Conservation (phyloP, 352 stramenopile genomes). For the Globisporangium ultimum region DNA sequence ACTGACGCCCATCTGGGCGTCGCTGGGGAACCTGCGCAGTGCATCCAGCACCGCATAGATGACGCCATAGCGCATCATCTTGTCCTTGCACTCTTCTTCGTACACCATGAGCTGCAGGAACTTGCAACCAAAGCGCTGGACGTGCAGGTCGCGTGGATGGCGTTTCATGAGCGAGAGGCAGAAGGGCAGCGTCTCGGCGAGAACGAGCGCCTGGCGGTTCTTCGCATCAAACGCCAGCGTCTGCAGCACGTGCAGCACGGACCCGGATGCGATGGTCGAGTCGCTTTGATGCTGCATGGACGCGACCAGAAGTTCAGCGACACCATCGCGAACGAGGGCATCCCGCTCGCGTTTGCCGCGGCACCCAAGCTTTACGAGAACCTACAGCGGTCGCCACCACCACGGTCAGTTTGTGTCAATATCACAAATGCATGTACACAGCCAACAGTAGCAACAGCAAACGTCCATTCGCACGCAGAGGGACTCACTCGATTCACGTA, state of each 20-base stretch:
- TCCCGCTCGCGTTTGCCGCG: slow-evolving; percentile 50
- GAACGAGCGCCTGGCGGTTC: slow-evolving; percentile 29
- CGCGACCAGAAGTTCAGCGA: slow-evolving; percentile 32
- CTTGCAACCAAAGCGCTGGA: slow-evolving; percentile 55
- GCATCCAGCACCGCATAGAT: slow-evolving; percentile 32
- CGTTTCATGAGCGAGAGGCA: slow-evolving; percentile 33
- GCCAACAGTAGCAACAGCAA: no score
- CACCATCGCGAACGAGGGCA: slow-evolving; percentile 32
- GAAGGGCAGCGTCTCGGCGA: slow-evolving; percentile 25
- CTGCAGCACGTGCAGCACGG: slow-evolving; percentile 46
- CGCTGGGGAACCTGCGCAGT: slow-evolving; percentile 26
- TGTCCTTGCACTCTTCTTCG: slow-evolving; percentile 49
- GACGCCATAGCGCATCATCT: slow-evolving; percentile 28
- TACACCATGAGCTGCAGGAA: slow-evolving; percentile 69
- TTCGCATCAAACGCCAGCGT: slow-evolving; percentile 39
- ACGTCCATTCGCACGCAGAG: no score
- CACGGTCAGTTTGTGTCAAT: no score
- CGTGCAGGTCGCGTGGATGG: slow-evolving; percentile 18
- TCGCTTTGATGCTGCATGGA: slow-evolving; percentile 16
- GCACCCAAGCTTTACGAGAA: slow-evolving; percentile 31
- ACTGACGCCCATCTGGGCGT: slow-evolving; percentile 36
- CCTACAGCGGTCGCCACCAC: no score
- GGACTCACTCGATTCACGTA: slow-evolving; percentile 29
- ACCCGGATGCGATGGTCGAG: slow-evolving; percentile 10
- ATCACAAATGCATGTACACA: no score